Evolutionary conservation across 2,329 filamentous ascomycete species (phyloP), one percentile per base, ranked within the genome.

Genomic region (Pestalotiopsis sp.): DNA sequence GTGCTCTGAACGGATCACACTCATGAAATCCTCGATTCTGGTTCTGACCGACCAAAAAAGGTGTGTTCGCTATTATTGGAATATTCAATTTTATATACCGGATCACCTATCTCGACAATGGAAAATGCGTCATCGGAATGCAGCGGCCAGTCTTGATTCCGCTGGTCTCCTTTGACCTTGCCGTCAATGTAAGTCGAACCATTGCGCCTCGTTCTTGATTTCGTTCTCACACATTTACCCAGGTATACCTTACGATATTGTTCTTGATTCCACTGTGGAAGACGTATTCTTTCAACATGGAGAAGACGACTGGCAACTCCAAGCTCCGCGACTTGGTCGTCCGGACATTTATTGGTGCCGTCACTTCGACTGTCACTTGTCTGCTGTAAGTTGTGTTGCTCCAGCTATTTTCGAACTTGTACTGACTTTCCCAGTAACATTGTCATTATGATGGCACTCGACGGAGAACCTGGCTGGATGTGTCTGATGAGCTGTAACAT

Each of bases 401-500:
- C 59, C 14, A 13, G 12, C 4, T 12, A 2, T 14, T 6, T 5
- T 12, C 14, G 0, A 13, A 12, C 59, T 40, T 13, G 11, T 20
- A 40, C 59, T 61, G 7, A 61, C 14, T 38, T 20, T 36, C 38
- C 4, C 13, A 89, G 87, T 3, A 91, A 91, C 74, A 77, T 91
- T 3, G 84, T 85, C 3, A 83, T 91, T 0, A 78, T 91, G 1
- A 86, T 89, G 81, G 83, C 82, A 1, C 82, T 91, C 2, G 78
- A 87, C 27, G 89, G 89, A 11, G 89, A 91, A 74, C 88, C 86
- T 2, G 89, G 86, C 3, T 91, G 89, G 89, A 83, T 92, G 3
- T 91, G 89, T 71, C 82, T 91, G 4, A 89, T 90, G 81, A 89
- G 87, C 73, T 92, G 89, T 74, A 91, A 91, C 73, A 83, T 84